Evolutionary conservation across 768 basidiomycete species (phyloP).

Genomic region (Naganishia antarctica): DNA sequence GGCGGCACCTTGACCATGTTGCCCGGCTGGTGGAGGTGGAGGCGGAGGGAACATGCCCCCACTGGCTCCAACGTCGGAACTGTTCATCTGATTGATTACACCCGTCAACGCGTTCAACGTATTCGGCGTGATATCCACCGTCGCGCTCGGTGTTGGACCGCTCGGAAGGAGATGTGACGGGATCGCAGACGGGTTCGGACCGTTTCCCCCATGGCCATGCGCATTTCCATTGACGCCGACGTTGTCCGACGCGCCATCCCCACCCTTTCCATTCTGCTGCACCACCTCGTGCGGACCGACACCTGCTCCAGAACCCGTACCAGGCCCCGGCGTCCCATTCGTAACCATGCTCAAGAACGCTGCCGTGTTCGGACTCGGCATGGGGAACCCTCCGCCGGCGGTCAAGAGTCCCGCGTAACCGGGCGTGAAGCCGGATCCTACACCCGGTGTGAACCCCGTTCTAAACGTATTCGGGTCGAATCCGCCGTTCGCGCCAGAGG

Average conservation of each 20-base stretch:
- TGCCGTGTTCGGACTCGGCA: constrained; percentile 79
- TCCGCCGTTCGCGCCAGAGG: constrained; percentile 34
- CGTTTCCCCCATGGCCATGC: not conserved
- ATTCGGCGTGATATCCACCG: constrained; percentile 59
- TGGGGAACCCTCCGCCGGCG: constrained; percentile 63
- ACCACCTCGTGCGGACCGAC: not conserved
- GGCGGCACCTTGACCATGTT: not conserved
- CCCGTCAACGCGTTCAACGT: constrained; percentile 73
- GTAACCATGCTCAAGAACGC: constrained; percentile 90
- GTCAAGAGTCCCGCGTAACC: constrained; percentile 53
- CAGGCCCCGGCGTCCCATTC: constrained; percentile 55
- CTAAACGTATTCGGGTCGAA: constrained; percentile 69
- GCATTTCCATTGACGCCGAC: constrained; percentile 4
- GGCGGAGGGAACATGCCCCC: constrained; percentile 1
- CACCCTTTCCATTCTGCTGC: constrained; percentile 16
- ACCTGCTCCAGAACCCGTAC: not conserved
- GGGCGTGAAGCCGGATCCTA: constrained; percentile 76
- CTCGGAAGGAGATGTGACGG: not conserved
- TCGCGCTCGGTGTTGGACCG: constrained; percentile 30
- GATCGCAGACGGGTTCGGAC: not conserved
- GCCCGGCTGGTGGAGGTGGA: not conserved
- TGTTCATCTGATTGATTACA: constrained; percentile 58
- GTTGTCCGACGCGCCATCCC: constrained; percentile 30
- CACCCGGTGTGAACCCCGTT: constrained; percentile 73
- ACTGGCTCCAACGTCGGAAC: not conserved